These are phyloP conservation scores for Vitis hybrid DNA, from an alignment of 177 flowering plant species.

Conservation along the genomic window DNA sequence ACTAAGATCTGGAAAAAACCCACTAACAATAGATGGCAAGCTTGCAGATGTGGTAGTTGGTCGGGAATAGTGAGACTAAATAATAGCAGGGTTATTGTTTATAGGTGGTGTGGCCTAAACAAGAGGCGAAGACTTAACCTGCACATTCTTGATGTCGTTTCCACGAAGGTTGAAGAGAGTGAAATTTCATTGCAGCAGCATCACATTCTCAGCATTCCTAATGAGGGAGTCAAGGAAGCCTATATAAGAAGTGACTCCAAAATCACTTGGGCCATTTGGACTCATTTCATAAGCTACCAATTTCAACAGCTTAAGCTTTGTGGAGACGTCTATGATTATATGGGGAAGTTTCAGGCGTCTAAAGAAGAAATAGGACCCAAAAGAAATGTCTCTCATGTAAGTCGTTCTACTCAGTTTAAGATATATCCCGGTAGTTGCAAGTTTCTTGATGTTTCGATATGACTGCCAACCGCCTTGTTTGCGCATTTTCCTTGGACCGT, in stretches of 20 bases:
- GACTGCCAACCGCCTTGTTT: too few relatives aligned
- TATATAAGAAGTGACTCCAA: slow-evolving; percentile 14
- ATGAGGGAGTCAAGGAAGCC: slow-evolving; percentile 22
- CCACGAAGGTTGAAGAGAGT: neutral
- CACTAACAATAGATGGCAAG: too few relatives aligned
- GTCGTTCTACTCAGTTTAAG: too few relatives aligned
- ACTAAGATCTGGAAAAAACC: too few relatives aligned
- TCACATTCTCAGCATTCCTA: slow-evolving; percentile 17
- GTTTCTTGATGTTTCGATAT: too few relatives aligned
- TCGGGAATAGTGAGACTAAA: too few relatives aligned
- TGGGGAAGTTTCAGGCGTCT: slow-evolving; percentile 14
- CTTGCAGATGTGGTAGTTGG: too few relatives aligned
- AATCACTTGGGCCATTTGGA: slow-evolving; percentile 4
- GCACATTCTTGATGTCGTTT: neutral
- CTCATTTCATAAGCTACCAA: slow-evolving; percentile 22
- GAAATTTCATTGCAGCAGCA: neutral
- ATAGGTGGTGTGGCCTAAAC: too few relatives aligned
- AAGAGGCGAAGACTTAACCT: too few relatives aligned
- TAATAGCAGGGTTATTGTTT: too few relatives aligned
- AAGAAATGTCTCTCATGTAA: too few relatives aligned
- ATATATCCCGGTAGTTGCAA: neutral
- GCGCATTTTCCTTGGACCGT: too few relatives aligned
- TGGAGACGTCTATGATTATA: slow-evolving; percentile 13
- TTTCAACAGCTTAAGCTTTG: slow-evolving; percentile 8
- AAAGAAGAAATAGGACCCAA: neutral